Percentiles rank a stretch among this genome's conserved stretches.
Conservation (phyloP, 495 filamentous ascomycete genomes). For the Bathelium albidoporum region DNA sequence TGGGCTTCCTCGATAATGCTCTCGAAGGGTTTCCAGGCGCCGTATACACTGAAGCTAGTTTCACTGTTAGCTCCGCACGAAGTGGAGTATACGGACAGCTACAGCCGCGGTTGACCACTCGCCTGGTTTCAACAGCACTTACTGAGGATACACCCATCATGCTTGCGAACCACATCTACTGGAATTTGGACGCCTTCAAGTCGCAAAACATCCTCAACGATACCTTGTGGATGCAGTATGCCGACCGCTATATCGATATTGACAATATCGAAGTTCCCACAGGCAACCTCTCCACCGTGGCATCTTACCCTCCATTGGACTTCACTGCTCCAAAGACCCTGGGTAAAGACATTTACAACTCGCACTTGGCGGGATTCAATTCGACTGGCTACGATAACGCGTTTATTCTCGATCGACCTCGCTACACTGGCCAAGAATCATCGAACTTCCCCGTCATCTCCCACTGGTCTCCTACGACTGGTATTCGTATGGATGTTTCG, state of each 20-base stretch:
- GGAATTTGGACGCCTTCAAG: slow-evolving; percentile 76
- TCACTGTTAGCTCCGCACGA: slow-evolving; percentile 32
- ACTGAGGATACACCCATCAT: slow-evolving; percentile 46
- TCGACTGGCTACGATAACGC: slow-evolving; percentile 69
- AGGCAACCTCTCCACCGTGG: slow-evolving; percentile 48
- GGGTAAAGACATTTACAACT: slow-evolving; percentile 48
- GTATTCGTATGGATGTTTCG: slow-evolving; percentile 61
- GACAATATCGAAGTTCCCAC: slow-evolving; percentile 67
- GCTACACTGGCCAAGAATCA: slow-evolving; percentile 42
- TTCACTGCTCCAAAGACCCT: slow-evolving; percentile 63
- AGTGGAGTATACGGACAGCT: neutral
- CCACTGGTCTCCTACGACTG: slow-evolving; percentile 47
- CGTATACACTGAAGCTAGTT: slow-evolving; percentile 62
- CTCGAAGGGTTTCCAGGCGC: slow-evolving; percentile 66
- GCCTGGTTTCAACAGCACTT: slow-evolving; percentile 17
- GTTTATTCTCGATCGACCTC: slow-evolving; percentile 56
- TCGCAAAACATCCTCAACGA: slow-evolving; percentile 55
- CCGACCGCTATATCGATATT: slow-evolving; percentile 52
- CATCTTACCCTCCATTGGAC: slow-evolving; percentile 54
- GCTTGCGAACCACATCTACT: slow-evolving; percentile 65
- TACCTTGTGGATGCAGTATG: slow-evolving; percentile 55
- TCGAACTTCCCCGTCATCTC: slow-evolving; percentile 51
- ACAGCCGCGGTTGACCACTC: slow-evolving; percentile 13
- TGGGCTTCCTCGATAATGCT: slow-evolving; percentile 60
- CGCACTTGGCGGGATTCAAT: slow-evolving; percentile 42